Base-by-base conservation (phyloP, 331 rosid genomes). In the Quercus lobata region DNA sequence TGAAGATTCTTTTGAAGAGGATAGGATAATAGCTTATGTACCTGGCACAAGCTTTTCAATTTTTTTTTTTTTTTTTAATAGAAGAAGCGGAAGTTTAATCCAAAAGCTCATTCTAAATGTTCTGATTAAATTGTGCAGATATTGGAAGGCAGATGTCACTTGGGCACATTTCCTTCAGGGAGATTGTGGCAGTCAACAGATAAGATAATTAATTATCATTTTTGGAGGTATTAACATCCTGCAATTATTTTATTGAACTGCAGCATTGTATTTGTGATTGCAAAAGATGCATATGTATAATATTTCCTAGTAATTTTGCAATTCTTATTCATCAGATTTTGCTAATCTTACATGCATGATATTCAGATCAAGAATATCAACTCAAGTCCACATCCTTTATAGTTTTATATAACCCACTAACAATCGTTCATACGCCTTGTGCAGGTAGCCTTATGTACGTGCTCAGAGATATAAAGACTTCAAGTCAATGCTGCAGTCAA, bases 401-500 rank as follows among this genome's bases (percentile, higher is more conserved):
- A 4, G 68, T n/a, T 57, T 24, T 22, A 52, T 37, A 3, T 10
- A 16, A 37, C 11, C n/a, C 46, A 24, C 35, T 17, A 15, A 25
- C 54, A 46, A 73, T 54, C 79, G 60, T 71, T 74, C 52, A 63
- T 58, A 69, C 34, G 19, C 19, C 32, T 54, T 54, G 5, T n/a
- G 76, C 73, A 57, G 76, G 61, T 17, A 63, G 58, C 66, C 24
- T 18, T 30, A 57, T 54, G 73, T 57, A 14, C 15, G 19, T 37
- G 68, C 54, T 54, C 18, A 18, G 53, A 6, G 25, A 30, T 30
- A 68, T 30, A 27, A 62, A 44, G 56, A 19, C 76, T 81, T 81
- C 79, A 77, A 77, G 84, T 79, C 46, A 82, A 89, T 79, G 78
- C 72, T 68, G 89, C 86, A 2, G 76, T 57, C 78, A 78, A 70